These are phyloP conservation scores for Leptoxyphium fumago DNA, from an alignment of 2,329 filamentous ascomycete species.

Conservation along the genomic window DNA sequence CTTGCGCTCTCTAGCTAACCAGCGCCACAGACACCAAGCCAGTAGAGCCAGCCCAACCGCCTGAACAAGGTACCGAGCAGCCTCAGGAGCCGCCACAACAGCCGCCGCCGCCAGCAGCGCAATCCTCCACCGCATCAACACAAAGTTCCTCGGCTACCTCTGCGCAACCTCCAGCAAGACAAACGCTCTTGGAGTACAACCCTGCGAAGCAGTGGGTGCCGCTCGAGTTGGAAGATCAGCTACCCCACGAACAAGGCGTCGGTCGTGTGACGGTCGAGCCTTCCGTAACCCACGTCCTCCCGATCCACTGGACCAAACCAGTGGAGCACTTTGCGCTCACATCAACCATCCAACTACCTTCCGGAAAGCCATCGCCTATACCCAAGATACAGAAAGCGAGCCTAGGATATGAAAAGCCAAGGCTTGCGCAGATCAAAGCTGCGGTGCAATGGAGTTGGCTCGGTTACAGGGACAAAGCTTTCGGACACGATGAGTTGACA, in stretches of 20 bases:
- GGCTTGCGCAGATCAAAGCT: conserved; percentile 52
- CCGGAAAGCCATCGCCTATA: conserved; percentile 51
- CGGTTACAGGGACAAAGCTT: conserved; percentile 67
- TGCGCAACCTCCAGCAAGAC: background rate
- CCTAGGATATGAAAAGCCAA: conserved; percentile 43
- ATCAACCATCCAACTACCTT: conserved; percentile 62
- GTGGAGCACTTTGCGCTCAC: conserved; percentile 57
- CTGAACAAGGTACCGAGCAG: too few species aligned
- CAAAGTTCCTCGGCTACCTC: background rate
- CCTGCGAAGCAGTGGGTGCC: background rate
- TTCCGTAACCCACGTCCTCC: background rate
- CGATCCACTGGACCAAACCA: conserved; percentile 58
- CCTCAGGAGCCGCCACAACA: background rate
- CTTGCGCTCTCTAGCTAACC: too few species aligned
- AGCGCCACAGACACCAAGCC: too few species aligned
- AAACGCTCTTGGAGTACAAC: background rate
- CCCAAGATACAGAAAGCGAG: conserved; percentile 59
- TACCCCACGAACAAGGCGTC: background rate
- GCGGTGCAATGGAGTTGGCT: conserved; percentile 69
- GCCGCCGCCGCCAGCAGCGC: background rate
- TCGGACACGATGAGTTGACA: conserved; percentile 72
- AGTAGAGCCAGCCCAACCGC: too few species aligned
- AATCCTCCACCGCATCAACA: background rate
- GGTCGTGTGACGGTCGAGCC: background rate
- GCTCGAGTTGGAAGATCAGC: background rate